Evolutionary conservation across 2,329 filamentous ascomycete genomes (phyloP).

Genomic region (Trichoderma sp.): DNA sequence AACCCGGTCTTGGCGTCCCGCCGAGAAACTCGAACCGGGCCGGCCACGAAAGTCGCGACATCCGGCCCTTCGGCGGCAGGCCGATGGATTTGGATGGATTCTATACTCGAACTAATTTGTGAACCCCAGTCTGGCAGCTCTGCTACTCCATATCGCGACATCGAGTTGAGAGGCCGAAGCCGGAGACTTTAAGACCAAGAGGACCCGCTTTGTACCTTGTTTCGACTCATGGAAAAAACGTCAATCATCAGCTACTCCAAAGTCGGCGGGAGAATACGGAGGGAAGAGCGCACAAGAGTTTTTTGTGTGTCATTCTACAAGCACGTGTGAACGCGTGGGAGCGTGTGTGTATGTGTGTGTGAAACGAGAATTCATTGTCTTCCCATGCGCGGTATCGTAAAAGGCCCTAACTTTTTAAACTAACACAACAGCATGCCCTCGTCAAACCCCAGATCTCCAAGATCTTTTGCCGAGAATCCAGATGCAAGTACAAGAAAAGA

Average conservation of each 20-base stretch:
- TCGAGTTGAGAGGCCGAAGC: constrained; percentile 4
- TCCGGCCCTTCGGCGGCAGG: neutral
- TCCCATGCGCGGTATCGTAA: constrained; percentile 21
- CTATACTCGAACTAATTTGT: neutral
- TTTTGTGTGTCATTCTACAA: neutral
- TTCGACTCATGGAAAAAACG: constrained; percentile 3
- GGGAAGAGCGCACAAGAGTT: neutral
- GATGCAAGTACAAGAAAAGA: constrained; percentile 16
- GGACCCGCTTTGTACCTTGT: constrained; percentile 11
- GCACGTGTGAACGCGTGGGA: neutral
- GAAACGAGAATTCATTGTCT: constrained; percentile 7
- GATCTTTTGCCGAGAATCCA: constrained; percentile 16
- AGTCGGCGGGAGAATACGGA: constrained; percentile 9
- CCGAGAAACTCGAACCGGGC: neutral
- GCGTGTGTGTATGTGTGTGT: neutral
- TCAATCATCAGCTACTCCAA: neutral
- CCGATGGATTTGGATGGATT: neutral
- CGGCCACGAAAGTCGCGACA: neutral
- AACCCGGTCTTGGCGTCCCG: neutral
- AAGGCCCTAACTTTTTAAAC: constrained; percentile 20
- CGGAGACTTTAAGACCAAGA: neutral
- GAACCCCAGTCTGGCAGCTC: constrained; percentile 4
- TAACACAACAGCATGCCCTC: constrained; percentile 16
- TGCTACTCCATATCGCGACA: neutral
- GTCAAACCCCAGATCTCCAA: constrained; percentile 15